Evolutionary conservation across 2,329 filamentous ascomycete species (phyloP).

Genomic region (Claviceps digitariae): DNA sequence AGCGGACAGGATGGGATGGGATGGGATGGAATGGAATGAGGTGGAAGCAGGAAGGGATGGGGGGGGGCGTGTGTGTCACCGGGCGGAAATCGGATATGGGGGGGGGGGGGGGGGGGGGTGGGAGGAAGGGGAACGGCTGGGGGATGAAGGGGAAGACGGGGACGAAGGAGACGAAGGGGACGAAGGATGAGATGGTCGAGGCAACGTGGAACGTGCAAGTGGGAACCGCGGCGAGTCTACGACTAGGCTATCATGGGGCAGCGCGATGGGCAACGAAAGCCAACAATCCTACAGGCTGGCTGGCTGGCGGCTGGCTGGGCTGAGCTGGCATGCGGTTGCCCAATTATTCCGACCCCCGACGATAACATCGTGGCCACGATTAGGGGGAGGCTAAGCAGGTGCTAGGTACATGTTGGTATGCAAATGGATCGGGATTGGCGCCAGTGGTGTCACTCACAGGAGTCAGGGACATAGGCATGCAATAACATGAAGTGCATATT

Average conservation of each 20-base stretch:
- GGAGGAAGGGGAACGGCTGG: not conserved
- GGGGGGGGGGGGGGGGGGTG: conserved; percentile 8
- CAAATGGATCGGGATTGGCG: not conserved
- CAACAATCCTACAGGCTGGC: conserved; percentile 1
- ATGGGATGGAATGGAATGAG: conserved; percentile 15
- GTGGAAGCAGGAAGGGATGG: conserved; percentile 18
- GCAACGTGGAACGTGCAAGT: not conserved
- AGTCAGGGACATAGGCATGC: not conserved
- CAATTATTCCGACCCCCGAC: not conserved
- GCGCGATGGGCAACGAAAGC: conserved; percentile 4
- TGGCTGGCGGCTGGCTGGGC: not conserved
- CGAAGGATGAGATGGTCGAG: not conserved
- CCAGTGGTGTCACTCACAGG: not conserved
- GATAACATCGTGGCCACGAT: not conserved
- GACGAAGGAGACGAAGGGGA: not conserved
- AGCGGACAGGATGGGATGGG: conserved; percentile 1
- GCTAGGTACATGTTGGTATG: not conserved
- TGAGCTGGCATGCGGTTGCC: not conserved
- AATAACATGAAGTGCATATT: not conserved
- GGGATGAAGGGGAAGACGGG: not conserved
- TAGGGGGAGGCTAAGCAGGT: not conserved
- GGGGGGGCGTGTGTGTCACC: conserved; percentile 13
- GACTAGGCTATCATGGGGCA: conserved; percentile 1
- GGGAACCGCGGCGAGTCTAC: not conserved
- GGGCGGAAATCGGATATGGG: conserved; percentile 8